These are phyloP conservation scores for Trifolium pratense DNA, from an alignment of 306 rosid species.

Conservation along the genomic window DNA sequence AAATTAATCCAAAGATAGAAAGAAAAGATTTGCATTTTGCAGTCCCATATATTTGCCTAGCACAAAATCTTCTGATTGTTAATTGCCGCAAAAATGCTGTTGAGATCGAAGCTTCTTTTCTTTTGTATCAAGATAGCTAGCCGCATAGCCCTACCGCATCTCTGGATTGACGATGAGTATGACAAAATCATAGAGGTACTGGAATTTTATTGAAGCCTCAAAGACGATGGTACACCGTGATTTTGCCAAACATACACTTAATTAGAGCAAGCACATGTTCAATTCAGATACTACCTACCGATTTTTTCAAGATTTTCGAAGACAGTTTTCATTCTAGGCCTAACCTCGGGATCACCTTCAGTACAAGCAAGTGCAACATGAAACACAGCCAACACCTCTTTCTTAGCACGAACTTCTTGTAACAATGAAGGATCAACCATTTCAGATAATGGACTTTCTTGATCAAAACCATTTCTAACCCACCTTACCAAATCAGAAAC, in stretches of 20 bases:
- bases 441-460: slow-evolving; percentile 84
- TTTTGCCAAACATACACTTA: not conserved
- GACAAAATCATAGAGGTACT: not conserved
- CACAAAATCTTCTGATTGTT: not conserved
- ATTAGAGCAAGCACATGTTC: not conserved
- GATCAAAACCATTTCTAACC: slow-evolving; percentile 91
- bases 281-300: slow-evolving; percentile 44
- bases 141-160: not conserved
- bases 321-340: slow-evolving; percentile 91
- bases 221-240: not conserved
- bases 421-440: slow-evolving; percentile 85
- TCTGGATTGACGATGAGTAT: not conserved
- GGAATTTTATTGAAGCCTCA: not conserved
- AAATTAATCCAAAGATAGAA: not conserved
- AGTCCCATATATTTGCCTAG: not conserved
- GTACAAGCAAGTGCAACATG: slow-evolving; percentile 91
- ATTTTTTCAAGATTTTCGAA: slow-evolving; percentile 85
- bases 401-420: slow-evolving; percentile 88
- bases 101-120: not conserved
- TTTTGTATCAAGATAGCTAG: not conserved
- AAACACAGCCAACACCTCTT: slow-evolving; percentile 88
- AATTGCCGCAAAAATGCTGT: not conserved
- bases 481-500: slow-evolving; percentile 81
- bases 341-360: slow-evolving; percentile 80
- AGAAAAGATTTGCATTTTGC: slow-evolving; percentile 2